Percentiles rank a stretch among this genome's conserved stretches.
Conservation (phyloP, 345 rosid species). For the Rhodomyrtus tomentosa region DNA sequence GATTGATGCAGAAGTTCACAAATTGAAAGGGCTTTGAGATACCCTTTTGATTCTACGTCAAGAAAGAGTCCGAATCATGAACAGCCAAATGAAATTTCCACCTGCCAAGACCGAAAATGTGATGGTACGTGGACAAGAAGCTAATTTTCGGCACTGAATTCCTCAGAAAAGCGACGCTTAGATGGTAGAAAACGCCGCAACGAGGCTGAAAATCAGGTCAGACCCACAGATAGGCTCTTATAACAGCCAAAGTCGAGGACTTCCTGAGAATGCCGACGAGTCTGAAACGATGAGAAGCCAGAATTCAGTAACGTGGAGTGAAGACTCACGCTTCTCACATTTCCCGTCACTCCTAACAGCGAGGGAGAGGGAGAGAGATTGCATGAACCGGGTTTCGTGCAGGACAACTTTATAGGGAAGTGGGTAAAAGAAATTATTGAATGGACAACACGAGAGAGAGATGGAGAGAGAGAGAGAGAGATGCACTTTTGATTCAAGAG, state of each 20-base stretch:
- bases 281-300: not conserved
- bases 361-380: not conserved
- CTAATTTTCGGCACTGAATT: not conserved
- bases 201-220: not conserved
- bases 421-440: not conserved
- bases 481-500: not conserved
- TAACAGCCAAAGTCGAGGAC: not conserved
- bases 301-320: not conserved
- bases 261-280: not conserved
- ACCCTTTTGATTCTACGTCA: not conserved
- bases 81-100: not conserved
- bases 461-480: not conserved
- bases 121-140: not conserved
- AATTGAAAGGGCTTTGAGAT: not conserved
- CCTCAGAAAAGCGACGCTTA: not conserved
- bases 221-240: not conserved
- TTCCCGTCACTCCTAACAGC: not conserved
- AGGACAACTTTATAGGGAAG: not conserved
- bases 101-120: not conserved
- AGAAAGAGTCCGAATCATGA: not conserved
- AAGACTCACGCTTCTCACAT: not conserved
- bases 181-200: not conserved
- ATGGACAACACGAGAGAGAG: not conserved
- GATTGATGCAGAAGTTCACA: not conserved
- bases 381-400: not conserved